These are phyloP conservation scores for Aurantiochytrium sp. DNA, from an alignment of 108 stramenopile species.

Conservation along the genomic window DNA sequence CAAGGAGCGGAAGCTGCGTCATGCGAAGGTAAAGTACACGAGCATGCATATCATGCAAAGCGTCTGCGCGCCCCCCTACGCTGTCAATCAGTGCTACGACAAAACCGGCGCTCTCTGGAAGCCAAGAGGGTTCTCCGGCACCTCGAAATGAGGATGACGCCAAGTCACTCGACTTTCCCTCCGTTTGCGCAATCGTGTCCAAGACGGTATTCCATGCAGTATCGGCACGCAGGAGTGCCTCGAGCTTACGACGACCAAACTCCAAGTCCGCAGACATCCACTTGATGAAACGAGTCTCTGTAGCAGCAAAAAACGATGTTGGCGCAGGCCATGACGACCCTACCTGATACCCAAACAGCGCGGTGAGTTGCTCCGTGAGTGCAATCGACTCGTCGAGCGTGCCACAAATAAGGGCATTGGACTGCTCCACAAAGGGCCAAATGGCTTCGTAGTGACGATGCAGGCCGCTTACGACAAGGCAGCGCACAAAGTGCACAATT, in stretches of 20 bases:
- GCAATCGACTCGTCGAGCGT: background rate
- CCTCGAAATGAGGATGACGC: too few relatives aligned
- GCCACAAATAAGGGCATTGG: background rate
- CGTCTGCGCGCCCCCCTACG: background rate
- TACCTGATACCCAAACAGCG: background rate
- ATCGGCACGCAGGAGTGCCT: background rate
- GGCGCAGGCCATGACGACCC: background rate
- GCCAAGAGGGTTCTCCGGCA: background rate
- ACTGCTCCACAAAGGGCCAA: background rate
- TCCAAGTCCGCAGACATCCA: slow-evolving; percentile 3
- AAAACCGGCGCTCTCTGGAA: background rate
- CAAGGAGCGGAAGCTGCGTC: background rate
- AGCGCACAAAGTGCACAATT: background rate
- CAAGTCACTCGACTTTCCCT: too few relatives aligned
- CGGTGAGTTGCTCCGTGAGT: background rate
- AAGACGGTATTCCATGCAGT: background rate
- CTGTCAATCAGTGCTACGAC: background rate
- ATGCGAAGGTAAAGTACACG: background rate
- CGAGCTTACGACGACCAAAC: background rate
- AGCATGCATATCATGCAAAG: background rate
- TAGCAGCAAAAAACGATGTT: background rate
- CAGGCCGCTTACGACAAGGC: background rate
- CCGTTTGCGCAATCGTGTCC: background rate
- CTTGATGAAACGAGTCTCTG: background rate
- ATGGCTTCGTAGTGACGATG: background rate